phyloP scores from a whole-genome alignment of 495 filamentous ascomycete species.

The Thozetella sp. region DNA sequence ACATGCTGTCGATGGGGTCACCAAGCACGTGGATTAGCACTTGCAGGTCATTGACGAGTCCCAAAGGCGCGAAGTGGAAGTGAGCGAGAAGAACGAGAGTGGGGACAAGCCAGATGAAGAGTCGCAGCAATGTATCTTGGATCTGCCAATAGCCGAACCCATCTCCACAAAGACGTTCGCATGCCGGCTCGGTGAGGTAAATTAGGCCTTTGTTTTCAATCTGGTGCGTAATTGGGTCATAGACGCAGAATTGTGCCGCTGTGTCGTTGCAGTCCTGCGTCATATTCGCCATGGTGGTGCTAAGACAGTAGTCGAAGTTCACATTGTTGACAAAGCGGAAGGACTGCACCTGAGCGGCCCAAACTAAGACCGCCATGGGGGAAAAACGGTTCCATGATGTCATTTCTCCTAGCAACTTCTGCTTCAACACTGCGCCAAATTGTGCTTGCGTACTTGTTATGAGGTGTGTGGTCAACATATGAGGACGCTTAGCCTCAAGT shows the following conservation, averaged over 20 bases:
- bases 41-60: conserved; percentile 3
- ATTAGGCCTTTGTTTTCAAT: conserved; percentile 10
- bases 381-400: no score
- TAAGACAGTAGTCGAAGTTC: conserved; percentile 9
- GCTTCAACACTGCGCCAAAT: no score
- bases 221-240: conserved; percentile 1
- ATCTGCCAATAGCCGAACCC: conserved; percentile 15
- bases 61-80: conserved; percentile 15
- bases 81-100: conserved; percentile 15
- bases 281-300: conserved; percentile 1
- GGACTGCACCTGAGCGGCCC: no score
- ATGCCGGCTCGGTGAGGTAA: conserved; percentile 11
- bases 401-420: no score
- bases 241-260: conserved; percentile 5
- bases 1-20: conserved; percentile 19
- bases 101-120: conserved; percentile 16
- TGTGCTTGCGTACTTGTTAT: no score
- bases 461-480: no score
- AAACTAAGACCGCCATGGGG: no score
- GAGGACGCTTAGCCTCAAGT: no score
- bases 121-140: conserved; percentile 14
- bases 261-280: conserved; percentile 12
- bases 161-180: conserved; percentile 13
- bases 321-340: conserved; percentile 6
- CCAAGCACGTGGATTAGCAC: conserved; percentile 13